Evolutionary conservation across 1,284 basidiomycete genomes (phyloP), one percentile per base, ranked within the genome.

Genomic region (Cutaneotrichosporon sp.): DNA sequence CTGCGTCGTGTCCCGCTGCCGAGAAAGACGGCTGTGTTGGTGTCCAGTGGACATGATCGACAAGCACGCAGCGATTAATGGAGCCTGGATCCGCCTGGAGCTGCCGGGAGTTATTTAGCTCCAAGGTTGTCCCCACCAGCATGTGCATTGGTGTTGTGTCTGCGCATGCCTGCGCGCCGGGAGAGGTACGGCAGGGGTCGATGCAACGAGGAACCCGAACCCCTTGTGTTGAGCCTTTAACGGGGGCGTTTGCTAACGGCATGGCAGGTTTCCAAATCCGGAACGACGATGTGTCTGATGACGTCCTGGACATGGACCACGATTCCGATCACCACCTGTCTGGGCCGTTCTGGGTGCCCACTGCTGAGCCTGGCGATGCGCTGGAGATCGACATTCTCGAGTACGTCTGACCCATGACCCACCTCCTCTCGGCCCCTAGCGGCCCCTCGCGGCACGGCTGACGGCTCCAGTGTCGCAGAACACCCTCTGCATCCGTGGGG

Each of bases 401-500:
- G 51, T 52, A 30, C 23, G 41, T 35, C 41, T 13, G 3, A 8
- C n/a, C 10, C 33, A 63, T 14, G 9, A 39, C n/a, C 20, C 8
- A 23, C 12, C 21, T 10, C 26, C 26, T 30, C 26, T 5, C 26
- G 26, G 26, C 26, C 26, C 26, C 26, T 30, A 7, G 10, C 26
- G 10, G 5, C 10, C 10, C 26, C 26, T n/a, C n/a, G n/a, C n/a
- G n/a, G 81, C 83, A 83, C 61, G 55, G 67, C 40, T 35, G 23
- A 36, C 20, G 37, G 22, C 20, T 23, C 23, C 33, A 41, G 56
- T 83, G 84, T 88, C 35, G 77, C 75, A 20, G 83, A 85, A 7
- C 87, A 86, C 64, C 83, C 85, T 26, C 79, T 85, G 64, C 84
- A 85, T 82, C 85, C 84, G 0, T 88, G 86, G 86, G 86, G 86